A percentile compares a stretch with the other conserved stretches of the same genome.
Conservation (phyloP, 2,329 filamentous ascomycete genomes). For the Endocalyx cinctus region DNA sequence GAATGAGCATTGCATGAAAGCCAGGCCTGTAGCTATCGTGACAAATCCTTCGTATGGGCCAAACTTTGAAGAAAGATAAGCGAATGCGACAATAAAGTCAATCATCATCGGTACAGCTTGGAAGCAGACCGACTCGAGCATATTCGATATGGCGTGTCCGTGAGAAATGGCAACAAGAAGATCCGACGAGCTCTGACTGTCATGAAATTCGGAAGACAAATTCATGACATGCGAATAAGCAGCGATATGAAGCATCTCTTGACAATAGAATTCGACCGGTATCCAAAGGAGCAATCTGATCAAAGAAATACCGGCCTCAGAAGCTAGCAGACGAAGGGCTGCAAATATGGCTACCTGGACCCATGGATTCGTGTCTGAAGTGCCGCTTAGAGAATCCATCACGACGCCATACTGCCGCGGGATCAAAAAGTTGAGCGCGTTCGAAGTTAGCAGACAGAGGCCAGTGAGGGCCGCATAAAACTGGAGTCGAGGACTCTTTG, state of each 20-base stretch:
- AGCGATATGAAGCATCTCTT: slow-evolving; percentile 47
- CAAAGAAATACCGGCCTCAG: slow-evolving; percentile 50
- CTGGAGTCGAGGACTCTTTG: slow-evolving; percentile 61
- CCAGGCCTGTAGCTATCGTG: slow-evolving; percentile 51
- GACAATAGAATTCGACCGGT: slow-evolving; percentile 54
- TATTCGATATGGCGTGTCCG: slow-evolving; percentile 48
- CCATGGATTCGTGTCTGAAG: slow-evolving; percentile 46
- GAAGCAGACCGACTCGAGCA: slow-evolving; percentile 55
- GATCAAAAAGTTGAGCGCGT: slow-evolving; percentile 70
- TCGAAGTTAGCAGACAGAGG: slow-evolving; percentile 63
- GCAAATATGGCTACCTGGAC: slow-evolving; percentile 48
- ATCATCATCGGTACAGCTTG: slow-evolving; percentile 56
- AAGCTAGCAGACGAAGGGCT: slow-evolving; percentile 45
- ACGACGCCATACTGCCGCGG: slow-evolving; percentile 80
- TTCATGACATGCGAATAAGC: slow-evolving; percentile 57
- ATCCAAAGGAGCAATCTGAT: slow-evolving; percentile 53
- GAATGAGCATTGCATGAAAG: slow-evolving; percentile 52
- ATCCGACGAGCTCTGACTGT: slow-evolving; percentile 56
- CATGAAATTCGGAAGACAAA: slow-evolving; percentile 57
- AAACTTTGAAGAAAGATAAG: slow-evolving; percentile 55
- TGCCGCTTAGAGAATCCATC: slow-evolving; percentile 60
- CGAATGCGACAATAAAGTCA: slow-evolving; percentile 54
- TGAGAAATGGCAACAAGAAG: slow-evolving; percentile 53
- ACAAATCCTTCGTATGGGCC: slow-evolving; percentile 60
- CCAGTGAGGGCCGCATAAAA: slow-evolving; percentile 62